phyloP scores from a whole-genome alignment of 1,284 basidiomycete genomes.

The Erythrobasidium hasegawianum region DNA sequence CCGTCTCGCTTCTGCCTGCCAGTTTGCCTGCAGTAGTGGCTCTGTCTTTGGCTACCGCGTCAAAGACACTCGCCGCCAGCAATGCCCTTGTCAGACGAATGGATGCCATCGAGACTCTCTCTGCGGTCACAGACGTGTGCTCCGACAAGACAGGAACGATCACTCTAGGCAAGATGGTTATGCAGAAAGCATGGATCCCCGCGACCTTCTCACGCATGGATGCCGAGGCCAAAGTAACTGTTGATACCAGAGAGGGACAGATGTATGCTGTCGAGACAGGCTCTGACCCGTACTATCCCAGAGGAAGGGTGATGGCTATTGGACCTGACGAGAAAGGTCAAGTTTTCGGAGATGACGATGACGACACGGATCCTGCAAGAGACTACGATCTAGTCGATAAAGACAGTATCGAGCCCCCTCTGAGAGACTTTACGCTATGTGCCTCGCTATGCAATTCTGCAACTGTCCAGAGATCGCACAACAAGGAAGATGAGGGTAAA shows the following conservation, averaged over 20 bases:
- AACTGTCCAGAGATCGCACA: conserved; percentile 48
- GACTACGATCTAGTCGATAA: conserved; percentile 44
- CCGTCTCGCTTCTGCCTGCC: conserved; percentile 57
- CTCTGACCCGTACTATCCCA: conserved; percentile 51
- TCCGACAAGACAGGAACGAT: conserved; percentile 65
- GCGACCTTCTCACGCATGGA: conserved; percentile 20
- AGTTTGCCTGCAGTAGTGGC: conserved; percentile 50
- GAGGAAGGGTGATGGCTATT: conserved; percentile 48
- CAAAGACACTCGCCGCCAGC: conserved; percentile 51
- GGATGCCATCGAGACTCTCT: conserved; percentile 60
- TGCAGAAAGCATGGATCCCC: conserved; percentile 60
- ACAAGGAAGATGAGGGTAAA: conserved; percentile 43
- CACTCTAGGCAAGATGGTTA: conserved; percentile 55
- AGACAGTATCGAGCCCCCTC: conserved; percentile 46
- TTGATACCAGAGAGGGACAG: conserved; percentile 46
- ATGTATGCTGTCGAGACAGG: conserved; percentile 45
- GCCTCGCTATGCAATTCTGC: conserved; percentile 55
- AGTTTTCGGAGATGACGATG: conserved; percentile 39
- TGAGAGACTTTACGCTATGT: conserved; percentile 51
- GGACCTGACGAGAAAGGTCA: conserved; percentile 21
- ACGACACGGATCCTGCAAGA: conserved; percentile 39
- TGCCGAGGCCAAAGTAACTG: conserved; percentile 12
- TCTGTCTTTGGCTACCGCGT: conserved; percentile 51
- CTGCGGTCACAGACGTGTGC: conserved; percentile 57
- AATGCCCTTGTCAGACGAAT: conserved; percentile 55